Conservation (phyloP, 208 protist genomes). For the Leishmania mexicana region DNA sequence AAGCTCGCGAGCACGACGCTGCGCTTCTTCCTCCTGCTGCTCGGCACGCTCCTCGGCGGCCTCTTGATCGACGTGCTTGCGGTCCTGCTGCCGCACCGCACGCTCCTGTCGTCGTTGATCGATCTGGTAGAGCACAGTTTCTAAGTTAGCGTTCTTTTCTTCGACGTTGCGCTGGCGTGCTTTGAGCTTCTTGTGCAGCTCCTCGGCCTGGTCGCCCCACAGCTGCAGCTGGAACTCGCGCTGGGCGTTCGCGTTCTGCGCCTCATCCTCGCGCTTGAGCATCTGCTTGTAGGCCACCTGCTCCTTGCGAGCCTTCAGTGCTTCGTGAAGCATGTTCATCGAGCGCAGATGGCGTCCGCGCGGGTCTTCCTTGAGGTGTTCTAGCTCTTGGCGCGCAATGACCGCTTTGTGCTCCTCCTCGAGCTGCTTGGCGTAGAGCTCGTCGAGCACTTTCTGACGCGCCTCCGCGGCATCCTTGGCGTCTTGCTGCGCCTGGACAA, state of each 20-base stretch:
- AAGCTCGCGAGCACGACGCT: slow-evolving; percentile 28
- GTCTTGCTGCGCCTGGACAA: slow-evolving; percentile 44
- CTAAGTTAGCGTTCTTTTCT: slow-evolving; percentile 74
- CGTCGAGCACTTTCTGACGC: slow-evolving; percentile 59
- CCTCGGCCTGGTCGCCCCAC: slow-evolving; percentile 57
- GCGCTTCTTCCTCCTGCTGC: slow-evolving; percentile 44
- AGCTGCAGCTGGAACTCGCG: slow-evolving; percentile 40
- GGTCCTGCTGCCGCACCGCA: slow-evolving; percentile 36
- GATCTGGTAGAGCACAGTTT: slow-evolving; percentile 72
- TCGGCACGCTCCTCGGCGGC: slow-evolving; percentile 70
- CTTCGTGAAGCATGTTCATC: slow-evolving; percentile 59
- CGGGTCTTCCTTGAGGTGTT: slow-evolving; percentile 72
- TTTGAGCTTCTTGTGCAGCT: slow-evolving; percentile 47
- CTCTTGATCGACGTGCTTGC: slow-evolving; percentile 34
- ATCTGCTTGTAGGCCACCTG: slow-evolving; percentile 69
- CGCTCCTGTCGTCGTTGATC: slow-evolving; percentile 49
- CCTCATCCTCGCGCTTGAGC: slow-evolving; percentile 37
- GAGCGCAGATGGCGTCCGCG: slow-evolving; percentile 68
- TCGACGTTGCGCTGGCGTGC: slow-evolving; percentile 58
- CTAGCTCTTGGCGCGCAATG: slow-evolving; percentile 50
- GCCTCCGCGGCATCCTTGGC: slow-evolving; percentile 59
- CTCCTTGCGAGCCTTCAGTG: slow-evolving; percentile 64
- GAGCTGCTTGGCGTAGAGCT: slow-evolving; percentile 58
- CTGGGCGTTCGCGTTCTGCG: slow-evolving; percentile 26
- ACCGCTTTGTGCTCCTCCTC: slow-evolving; percentile 57